A percentile compares a stretch with the other conserved stretches of the same genome.
phyloP scores from a whole-genome alignment of 164 flowering plant genomes.

The Houttuynia cordata region DNA sequence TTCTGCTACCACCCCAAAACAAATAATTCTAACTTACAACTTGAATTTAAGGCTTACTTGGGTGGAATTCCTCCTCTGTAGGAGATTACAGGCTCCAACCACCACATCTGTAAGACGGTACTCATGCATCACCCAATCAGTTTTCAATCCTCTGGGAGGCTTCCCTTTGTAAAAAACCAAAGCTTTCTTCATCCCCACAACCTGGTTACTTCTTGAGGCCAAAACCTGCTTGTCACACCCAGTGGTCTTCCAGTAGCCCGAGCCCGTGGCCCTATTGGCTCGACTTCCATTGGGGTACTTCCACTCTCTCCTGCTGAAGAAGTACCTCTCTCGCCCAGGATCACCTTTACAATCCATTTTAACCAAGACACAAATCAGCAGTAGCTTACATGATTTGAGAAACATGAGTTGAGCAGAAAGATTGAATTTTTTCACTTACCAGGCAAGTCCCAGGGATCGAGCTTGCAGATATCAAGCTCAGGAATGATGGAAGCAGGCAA shows the following conservation, averaged over 20 bases:
- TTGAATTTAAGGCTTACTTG: conserved; percentile 13
- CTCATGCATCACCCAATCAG: conserved; percentile 22
- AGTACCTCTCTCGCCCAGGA: conserved; percentile 23
- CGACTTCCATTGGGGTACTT: conserved; percentile 15
- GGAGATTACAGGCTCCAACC: conserved; percentile 3
- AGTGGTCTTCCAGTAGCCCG: conserved; percentile 23
- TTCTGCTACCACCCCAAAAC: neutral
- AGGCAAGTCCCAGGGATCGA: conserved; percentile 79
- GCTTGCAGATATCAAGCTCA: conserved; percentile 38
- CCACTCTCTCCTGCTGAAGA: conserved; percentile 16
- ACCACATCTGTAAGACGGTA: conserved; percentile 13
- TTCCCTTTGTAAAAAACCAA: conserved; percentile 16
- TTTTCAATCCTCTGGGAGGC: conserved; percentile 15
- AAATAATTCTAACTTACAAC: neutral
- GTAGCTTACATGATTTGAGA: too few relatives aligned
- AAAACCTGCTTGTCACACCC: conserved; percentile 18
- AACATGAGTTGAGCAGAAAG: too few relatives aligned
- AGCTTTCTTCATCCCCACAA: conserved; percentile 18
- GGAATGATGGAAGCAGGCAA: conserved; percentile 72
- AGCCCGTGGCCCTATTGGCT: conserved; percentile 12
- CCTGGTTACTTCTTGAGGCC: conserved; percentile 5
- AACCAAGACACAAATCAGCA: neutral
- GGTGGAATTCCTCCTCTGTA: conserved; percentile 10
- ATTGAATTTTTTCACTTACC: conserved; percentile 19
- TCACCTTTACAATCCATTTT: neutral